phyloP scores from a whole-genome alignment of 192 early-diverging fungal genomes.

The Gryganskiella cystojenkinii region DNA sequence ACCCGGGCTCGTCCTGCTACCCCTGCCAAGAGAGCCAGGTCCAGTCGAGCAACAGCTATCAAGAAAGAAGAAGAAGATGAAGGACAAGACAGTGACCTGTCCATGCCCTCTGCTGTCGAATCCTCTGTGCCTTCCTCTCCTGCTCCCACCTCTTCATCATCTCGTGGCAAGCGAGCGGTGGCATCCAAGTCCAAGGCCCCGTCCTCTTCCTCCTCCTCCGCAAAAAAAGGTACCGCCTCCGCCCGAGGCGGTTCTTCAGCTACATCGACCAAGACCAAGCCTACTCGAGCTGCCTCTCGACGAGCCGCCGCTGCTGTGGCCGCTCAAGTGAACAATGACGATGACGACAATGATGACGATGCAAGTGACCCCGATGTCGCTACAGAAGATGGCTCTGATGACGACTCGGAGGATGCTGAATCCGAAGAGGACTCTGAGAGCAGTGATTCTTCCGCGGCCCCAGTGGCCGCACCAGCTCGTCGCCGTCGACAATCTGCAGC shows the following conservation, averaged over 20 bases:
- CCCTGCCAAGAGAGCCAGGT: slow-evolving; percentile 34
- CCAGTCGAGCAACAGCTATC: neutral
- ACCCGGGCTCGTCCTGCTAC: neutral
- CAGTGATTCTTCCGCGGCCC: slow-evolving; percentile 2
- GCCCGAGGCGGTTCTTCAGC: too few relatives aligned
- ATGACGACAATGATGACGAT: slow-evolving; percentile 13
- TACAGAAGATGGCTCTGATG: slow-evolving; percentile 1
- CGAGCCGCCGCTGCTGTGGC: slow-evolving; percentile 16
- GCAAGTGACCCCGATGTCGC: slow-evolving; percentile 2
- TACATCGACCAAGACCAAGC: slow-evolving; percentile 5
- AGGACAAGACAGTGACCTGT: neutral
- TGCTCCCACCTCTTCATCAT: neutral
- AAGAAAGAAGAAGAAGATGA: slow-evolving; percentile 2
- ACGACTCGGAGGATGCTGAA: neutral
- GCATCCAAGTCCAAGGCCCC: neutral
- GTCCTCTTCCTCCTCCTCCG: neutral
- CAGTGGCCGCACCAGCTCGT: neutral
- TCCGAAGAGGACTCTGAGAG: neutral
- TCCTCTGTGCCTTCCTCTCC: neutral
- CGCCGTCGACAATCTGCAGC: neutral
- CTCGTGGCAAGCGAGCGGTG: neutral
- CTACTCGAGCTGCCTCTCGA: slow-evolving; percentile 19
- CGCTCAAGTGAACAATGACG: slow-evolving; percentile 1
- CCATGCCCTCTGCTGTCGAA: neutral
- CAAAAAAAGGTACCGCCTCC: too few relatives aligned